Conservation (phyloP, 306 rosid species). For the Prunus campanulata region DNA sequence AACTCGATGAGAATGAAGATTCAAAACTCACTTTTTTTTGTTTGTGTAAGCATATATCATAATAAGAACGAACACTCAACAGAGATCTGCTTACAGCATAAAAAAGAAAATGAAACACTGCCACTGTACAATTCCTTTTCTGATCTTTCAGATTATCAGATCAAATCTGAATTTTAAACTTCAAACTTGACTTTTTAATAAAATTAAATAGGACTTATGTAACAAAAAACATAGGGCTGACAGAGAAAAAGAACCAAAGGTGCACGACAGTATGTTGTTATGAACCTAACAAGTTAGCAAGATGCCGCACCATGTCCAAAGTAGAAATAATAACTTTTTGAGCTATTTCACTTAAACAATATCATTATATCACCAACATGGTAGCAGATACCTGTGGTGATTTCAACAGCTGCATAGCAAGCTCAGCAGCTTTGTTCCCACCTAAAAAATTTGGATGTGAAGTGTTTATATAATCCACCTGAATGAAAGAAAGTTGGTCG, state of each 20-base stretch:
- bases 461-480: conserved; percentile 48
- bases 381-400: conserved; percentile 30
- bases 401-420: conserved; percentile 36
- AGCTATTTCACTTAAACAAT: neutral
- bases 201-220: neutral
- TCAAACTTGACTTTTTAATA: neutral
- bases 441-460: conserved; percentile 45
- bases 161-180: neutral
- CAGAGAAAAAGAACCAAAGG: neutral
- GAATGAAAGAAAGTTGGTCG: neutral
- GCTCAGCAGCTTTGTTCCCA: conserved; percentile 43
- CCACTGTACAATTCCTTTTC: neutral
- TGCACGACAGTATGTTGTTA: neutral
- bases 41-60: neutral
- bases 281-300: neutral
- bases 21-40: neutral
- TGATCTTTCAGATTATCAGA: neutral
- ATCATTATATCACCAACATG: conserved; percentile 3
- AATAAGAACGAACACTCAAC: neutral
- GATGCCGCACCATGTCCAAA: neutral
- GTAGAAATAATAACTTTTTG: neutral
- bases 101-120: neutral
- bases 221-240: neutral
- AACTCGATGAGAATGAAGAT: neutral
- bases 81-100: neutral